Conservation (phyloP, 78 protist species). For the Anaeramoeba ignava region DNA sequence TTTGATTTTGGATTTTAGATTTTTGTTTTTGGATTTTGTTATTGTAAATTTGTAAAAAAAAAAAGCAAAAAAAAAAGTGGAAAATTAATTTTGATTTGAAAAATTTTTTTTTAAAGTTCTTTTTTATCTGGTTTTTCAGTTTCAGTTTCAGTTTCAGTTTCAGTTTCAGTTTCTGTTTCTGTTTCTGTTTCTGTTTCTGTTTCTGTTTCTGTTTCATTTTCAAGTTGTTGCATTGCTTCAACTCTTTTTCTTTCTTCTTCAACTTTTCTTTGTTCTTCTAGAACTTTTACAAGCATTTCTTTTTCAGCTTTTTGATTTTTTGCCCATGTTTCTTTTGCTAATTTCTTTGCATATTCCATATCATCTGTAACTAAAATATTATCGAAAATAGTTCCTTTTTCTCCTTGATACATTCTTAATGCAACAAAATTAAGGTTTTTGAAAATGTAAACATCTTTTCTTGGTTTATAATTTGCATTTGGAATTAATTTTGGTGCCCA, state of each 20-base stretch:
- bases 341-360: slow-evolving; percentile 39
- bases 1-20: neutral
- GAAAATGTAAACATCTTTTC: slow-evolving; percentile 78
- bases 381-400: slow-evolving; percentile 92
- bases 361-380: slow-evolving; percentile 80
- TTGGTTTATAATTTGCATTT: too few relatives aligned
- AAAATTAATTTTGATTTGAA: slow-evolving; percentile 4
- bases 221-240: neutral
- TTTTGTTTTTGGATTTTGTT: neutral
- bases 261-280: neutral
- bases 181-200: neutral
- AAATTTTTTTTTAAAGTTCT: neutral
- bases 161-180: slow-evolving; percentile 2
- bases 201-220: neutral
- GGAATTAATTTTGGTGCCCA: slow-evolving; percentile 52
- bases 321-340: slow-evolving; percentile 7
- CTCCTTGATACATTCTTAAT: slow-evolving; percentile 40
- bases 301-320: neutral
- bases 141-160: neutral
- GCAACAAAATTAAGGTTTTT: slow-evolving; percentile 22
- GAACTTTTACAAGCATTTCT: slow-evolving; percentile 1
- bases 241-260: slow-evolving; percentile 2
- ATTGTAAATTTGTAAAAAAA: neutral
- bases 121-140: neutral
- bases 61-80: slow-evolving; percentile 4